These are phyloP conservation scores for Odonthalia washingtoniensis DNA, from an alignment of 31 red algal species.

Conservation along the genomic window DNA sequence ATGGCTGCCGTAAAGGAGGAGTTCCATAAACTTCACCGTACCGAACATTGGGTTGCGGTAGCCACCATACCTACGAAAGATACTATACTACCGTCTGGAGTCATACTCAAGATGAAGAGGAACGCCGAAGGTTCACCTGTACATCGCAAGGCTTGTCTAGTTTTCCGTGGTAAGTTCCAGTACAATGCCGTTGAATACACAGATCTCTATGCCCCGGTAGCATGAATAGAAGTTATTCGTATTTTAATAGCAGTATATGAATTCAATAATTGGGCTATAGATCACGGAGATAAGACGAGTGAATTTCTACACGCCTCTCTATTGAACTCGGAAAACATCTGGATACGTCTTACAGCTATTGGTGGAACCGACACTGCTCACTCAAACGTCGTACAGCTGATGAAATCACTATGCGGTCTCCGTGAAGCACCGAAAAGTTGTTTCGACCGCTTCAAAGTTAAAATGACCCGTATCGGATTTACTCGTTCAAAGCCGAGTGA, in stretches of 20 bases:
- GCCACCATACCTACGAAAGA: too few species aligned
- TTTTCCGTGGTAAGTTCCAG: conserved; percentile 26
- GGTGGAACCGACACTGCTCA: neutral
- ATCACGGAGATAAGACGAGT: conserved; percentile 2
- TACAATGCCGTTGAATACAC: neutral
- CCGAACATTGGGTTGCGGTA: too few species aligned
- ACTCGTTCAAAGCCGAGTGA: too few species aligned
- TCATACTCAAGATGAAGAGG: conserved; percentile 33
- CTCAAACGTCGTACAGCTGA: neutral
- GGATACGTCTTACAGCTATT: too few species aligned
- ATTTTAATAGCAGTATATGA: neutral
- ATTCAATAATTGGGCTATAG: neutral
- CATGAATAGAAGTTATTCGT: conserved; percentile 8
- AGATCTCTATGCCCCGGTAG: neutral
- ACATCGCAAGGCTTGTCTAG: conserved; percentile 29
- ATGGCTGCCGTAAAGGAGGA: conserved; percentile 22
- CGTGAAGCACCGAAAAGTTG: conserved; percentile 23
- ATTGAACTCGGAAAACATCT: neutral
- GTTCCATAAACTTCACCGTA: neutral
- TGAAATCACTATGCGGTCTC: conserved; percentile 7
- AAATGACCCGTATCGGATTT: too few species aligned
- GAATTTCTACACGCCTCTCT: conserved; percentile 8
- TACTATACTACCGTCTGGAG: too few species aligned
- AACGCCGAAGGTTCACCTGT: neutral
- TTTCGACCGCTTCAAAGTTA: too few species aligned